Evolutionary conservation across 257 asterid species (phyloP).

Genomic region (Solanum ahanhuiri): DNA sequence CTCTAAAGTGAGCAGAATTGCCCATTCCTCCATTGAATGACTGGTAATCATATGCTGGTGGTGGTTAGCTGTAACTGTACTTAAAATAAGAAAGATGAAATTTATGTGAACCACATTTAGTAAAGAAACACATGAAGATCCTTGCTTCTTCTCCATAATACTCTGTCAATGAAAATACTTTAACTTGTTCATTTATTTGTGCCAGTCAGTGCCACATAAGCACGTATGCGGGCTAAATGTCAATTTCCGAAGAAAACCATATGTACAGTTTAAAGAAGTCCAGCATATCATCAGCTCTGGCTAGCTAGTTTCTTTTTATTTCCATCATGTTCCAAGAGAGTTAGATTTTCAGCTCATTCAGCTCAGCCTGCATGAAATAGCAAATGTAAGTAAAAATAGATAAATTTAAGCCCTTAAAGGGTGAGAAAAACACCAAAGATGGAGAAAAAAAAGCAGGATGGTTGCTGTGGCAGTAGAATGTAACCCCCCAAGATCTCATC

Average conservation of each 20-base stretch:
- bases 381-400: not conserved
- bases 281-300: not conserved
- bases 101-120: not conserved
- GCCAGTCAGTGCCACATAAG: not conserved
- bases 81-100: not conserved
- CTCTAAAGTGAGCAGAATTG: not conserved
- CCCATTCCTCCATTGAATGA: not conserved
- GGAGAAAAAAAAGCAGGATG: not conserved
- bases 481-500: not conserved
- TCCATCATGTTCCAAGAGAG: not conserved
- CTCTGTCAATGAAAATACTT: not conserved
- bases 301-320: not conserved
- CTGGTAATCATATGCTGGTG: not conserved
- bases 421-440: not conserved
- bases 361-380: slow-evolving; percentile 26
- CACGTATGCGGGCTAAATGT: not conserved
- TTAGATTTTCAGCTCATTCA: slow-evolving; percentile 28
- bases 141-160: not conserved
- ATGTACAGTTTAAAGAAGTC: not conserved
- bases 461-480: not conserved
- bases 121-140: not conserved
- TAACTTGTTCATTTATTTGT: not conserved
- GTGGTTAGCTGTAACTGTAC: not conserved
- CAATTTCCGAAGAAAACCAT: not conserved
- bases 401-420: not conserved